Evolutionary conservation across 169 alveolate species (phyloP), one percentile per base, ranked within the genome.

Genomic region (Plasmodium ovale): DNA sequence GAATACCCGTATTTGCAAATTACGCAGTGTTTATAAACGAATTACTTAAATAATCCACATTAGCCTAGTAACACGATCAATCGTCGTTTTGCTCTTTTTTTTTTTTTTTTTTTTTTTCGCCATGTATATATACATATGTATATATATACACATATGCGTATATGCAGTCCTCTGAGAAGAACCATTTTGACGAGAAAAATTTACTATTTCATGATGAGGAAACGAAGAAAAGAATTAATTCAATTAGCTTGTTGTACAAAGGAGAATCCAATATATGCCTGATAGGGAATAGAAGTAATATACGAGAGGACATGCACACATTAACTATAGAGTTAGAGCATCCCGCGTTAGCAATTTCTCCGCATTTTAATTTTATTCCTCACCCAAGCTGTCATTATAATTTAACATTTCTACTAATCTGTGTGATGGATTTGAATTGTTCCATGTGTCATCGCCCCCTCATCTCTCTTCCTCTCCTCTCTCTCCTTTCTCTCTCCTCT

Each of bases 151-250:
- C 27, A 60, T 19, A 10, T 47, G 33, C 31, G 10, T 60, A 67
- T 19, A 37, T 72, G 65, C 70, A 79, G 89, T 3, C 29, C 16
- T 21, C 54, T 9, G 31, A 35, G 12, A 67, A 51, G 16, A 51
- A 29, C 29, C 54, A 65, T 4, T 25, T 79, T 56, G 82, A 53
- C 31, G 82, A 65, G 31, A 67, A 79, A 27, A n/a, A 49, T 59
- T 42, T 79, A 79, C 42, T 67, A 79, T 79, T 47, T 79, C 51
- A 79, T 60, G 74, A 79, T 44, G 89, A 79, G 51, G 89, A 79
- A 79, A 79, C 65, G 64, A 53, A 58, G 60, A 79, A 79, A 42
- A 64, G 58, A 56, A 49, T 79, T 39, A 79, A 64, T 39, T 79
- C 89, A 0, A 79, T 79, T 53, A 79, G 82, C 44, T 37, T 79